Percentiles rank a stretch among this genome's conserved stretches.
Conservation (phyloP, 2,329 filamentous ascomycete genomes). For the Aspergillus ustus region DNA sequence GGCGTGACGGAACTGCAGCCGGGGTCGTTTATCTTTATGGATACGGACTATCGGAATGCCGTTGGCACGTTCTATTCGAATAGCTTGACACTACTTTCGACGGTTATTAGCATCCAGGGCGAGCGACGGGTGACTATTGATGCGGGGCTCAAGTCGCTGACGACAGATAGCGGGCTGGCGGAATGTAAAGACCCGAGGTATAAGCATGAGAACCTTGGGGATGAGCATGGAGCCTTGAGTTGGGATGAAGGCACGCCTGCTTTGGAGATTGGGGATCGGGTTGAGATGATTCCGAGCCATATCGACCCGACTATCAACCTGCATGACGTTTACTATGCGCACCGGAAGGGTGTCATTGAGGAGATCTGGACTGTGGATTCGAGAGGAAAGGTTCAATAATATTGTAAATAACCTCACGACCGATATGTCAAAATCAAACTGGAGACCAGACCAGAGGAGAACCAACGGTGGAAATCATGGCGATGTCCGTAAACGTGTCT, state of each 20-base stretch:
- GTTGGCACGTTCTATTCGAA: constrained; percentile 55
- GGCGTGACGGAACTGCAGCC: constrained; percentile 61
- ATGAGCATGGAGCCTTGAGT: constrained; percentile 55
- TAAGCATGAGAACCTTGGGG: constrained; percentile 51
- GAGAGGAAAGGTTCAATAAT: constrained; percentile 56
- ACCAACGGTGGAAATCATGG: no score
- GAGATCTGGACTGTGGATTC: constrained; percentile 59
- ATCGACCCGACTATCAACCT: constrained; percentile 61
- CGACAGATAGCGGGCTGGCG: constrained; percentile 57
- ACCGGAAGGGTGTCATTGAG: constrained; percentile 54
- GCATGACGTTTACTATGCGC: constrained; percentile 57
- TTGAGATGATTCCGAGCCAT: constrained; percentile 60
- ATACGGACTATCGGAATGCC: constrained; percentile 60
- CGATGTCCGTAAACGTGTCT: no score
- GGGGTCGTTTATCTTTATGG: constrained; percentile 62
- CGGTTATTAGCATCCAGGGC: constrained; percentile 55
- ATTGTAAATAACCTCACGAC: background rate
- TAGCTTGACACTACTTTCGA: constrained; percentile 55
- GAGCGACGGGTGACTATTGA: constrained; percentile 54
- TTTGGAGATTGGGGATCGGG: constrained; percentile 51
- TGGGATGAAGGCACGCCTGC: constrained; percentile 50
- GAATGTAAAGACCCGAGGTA: constrained; percentile 54
- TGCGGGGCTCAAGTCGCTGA: constrained; percentile 56
- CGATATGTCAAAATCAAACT: no score
- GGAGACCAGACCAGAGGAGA: no score